Evolutionary conservation across 1,284 basidiomycete species (phyloP).

Genomic region (Pyrrhoderma lamaoense): DNA sequence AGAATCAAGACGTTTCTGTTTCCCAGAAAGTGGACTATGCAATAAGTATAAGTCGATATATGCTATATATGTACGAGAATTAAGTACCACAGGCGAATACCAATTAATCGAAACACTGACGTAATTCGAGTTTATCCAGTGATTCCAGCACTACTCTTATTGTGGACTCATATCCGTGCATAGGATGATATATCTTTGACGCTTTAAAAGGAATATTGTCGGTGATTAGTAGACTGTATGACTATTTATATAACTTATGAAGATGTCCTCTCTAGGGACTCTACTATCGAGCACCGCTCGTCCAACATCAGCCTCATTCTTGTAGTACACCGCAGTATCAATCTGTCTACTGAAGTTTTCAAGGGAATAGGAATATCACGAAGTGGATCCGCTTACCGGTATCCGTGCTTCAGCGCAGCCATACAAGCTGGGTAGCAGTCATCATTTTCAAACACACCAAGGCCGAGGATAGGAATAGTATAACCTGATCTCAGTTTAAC

Average conservation of each 20-base stretch:
- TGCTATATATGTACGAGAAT: conserved; percentile 22
- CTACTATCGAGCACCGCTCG: conserved; percentile 36
- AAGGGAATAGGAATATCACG: background rate
- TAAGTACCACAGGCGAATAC: background rate
- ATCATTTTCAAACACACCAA: conserved; percentile 43
- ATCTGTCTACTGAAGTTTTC: conserved; percentile 28
- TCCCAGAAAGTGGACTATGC: conserved; percentile 39
- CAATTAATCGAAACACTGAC: conserved; percentile 24
- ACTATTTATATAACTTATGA: conserved; percentile 33
- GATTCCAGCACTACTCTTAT: conserved; percentile 33
- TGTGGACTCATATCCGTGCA: conserved; percentile 34
- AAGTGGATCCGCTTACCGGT: conserved; percentile 28
- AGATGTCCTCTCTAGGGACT: conserved; percentile 36
- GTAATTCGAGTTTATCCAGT: conserved; percentile 32
- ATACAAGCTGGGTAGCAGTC: conserved; percentile 34
- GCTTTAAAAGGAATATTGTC: conserved; percentile 26
- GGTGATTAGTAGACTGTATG: background rate
- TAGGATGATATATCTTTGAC: conserved; percentile 37
- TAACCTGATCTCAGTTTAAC: conserved; percentile 16
- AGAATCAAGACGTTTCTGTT: conserved; percentile 33
- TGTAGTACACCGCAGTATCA: conserved; percentile 41
- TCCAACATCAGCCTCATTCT: conserved; percentile 49
- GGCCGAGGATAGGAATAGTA: conserved; percentile 39
- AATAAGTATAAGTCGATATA: conserved; percentile 53
- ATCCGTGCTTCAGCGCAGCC: conserved; percentile 39